These are phyloP conservation scores for Fragaria vesca DNA, from an alignment of 306 rosid species.

Conservation along the genomic window DNA sequence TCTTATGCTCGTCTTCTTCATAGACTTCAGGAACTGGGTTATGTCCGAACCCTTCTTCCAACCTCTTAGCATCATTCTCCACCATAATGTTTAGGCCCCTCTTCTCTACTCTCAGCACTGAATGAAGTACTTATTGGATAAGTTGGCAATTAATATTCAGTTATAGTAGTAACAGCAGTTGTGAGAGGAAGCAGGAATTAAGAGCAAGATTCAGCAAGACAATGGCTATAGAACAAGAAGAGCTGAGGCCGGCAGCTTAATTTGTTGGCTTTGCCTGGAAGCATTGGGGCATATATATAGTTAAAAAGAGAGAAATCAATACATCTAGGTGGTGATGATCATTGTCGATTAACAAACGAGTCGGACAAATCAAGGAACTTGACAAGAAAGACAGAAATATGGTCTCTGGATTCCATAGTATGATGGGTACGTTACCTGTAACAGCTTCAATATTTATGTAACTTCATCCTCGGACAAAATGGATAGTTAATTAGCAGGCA, in stretches of 20 bases:
- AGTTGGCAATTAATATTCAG: neutral
- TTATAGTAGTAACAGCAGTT: neutral
- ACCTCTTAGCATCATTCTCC: constrained; percentile 52
- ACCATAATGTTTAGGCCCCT: neutral
- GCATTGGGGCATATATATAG: constrained; percentile 20
- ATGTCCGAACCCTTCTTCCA: constrained; percentile 55
- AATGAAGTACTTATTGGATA: neutral
- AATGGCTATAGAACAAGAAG: constrained; percentile 21
- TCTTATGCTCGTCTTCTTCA: constrained; percentile 19
- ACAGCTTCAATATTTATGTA: neutral
- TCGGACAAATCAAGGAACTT: constrained; percentile 26
- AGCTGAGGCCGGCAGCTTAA: constrained; percentile 46
- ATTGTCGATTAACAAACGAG: neutral
- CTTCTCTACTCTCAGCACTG: neutral
- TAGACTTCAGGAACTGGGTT: neutral
- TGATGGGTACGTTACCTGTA: constrained; percentile 4
- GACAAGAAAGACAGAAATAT: constrained; percentile 10
- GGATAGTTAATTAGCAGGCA: neutral
- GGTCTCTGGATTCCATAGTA: constrained; percentile 15
- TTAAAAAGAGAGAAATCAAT: constrained; percentile 5
- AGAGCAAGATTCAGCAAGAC: constrained; percentile 23
- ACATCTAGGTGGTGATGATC: neutral
- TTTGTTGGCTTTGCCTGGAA: constrained; percentile 20
- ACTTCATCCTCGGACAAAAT: neutral
- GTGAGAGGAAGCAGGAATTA: constrained; percentile 10